phyloP scores from a whole-genome alignment of 1,139 yeast genomes.

The Suhomyces yuchorum region DNA sequence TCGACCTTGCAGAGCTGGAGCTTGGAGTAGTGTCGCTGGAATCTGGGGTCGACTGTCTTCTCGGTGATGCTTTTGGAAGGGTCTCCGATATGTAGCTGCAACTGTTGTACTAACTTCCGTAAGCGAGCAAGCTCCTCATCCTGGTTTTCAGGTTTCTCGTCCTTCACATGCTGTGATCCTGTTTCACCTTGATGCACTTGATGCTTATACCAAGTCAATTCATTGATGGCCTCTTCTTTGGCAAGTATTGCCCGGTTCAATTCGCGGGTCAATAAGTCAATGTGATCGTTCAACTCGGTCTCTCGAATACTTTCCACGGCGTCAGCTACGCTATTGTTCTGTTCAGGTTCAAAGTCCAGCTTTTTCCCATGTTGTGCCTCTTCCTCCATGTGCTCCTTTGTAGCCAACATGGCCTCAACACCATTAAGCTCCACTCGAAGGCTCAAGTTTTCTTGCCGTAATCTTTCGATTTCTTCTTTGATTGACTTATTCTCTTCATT shows the following conservation, averaged over 20 bases:
- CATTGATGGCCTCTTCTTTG: constrained; percentile 15
- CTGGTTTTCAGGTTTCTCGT: constrained; percentile 1
- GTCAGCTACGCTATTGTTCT: too few species aligned
- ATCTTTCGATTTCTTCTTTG: constrained; percentile 14
- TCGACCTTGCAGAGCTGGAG: constrained; percentile 35
- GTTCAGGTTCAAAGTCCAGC: neutral
- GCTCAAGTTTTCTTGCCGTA: constrained; percentile 20
- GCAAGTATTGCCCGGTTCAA: constrained; percentile 10
- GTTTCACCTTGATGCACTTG: neutral
- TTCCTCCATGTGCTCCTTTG: constrained; percentile 8
- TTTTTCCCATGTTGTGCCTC: neutral
- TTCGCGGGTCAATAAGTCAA: constrained; percentile 15
- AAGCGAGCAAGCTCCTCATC: constrained; percentile 1
- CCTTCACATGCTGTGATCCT: too few species aligned
- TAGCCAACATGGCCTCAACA: constrained; percentile 21
- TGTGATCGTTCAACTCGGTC: constrained; percentile 13
- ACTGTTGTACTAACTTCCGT: neutral
- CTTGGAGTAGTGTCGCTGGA: constrained; percentile 27
- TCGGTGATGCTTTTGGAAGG: constrained; percentile 7
- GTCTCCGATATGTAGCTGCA: constrained; percentile 15
- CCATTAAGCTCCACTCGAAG: constrained; percentile 19
- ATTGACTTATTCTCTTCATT: constrained; percentile 9
- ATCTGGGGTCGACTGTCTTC: constrained; percentile 19
- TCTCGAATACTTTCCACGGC: neutral
- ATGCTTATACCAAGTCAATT: constrained; percentile 12